These are phyloP conservation scores for Hypsizygus marmoreus DNA, from an alignment of 768 basidiomycete genomes.

Conservation along the genomic window DNA sequence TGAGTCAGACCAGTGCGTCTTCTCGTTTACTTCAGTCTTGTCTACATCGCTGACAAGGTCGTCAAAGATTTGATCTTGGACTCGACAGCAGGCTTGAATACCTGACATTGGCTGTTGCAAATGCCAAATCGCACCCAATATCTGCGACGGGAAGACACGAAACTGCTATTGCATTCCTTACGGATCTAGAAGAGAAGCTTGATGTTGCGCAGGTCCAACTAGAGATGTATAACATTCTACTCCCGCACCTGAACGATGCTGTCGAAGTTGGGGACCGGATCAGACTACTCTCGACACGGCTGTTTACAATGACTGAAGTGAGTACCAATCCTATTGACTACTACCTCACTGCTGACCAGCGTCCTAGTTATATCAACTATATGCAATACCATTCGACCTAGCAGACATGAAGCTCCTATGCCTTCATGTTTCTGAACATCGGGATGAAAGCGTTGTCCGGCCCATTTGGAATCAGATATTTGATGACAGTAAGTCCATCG, in stretches of 20 bases:
- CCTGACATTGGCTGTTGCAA: conserved; percentile 90
- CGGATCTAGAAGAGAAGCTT: conserved; percentile 91
- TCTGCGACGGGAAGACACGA: conserved; percentile 78
- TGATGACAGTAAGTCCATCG: conserved; percentile 59
- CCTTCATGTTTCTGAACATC: conserved; percentile 91
- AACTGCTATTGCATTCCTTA: conserved; percentile 93
- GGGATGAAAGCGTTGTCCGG: conserved; percentile 76
- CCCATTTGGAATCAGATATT: conserved; percentile 91
- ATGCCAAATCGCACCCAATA: conserved; percentile 93
- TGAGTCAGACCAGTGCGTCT: conserved; percentile 76
- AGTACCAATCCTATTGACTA: not conserved
- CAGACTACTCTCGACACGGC: conserved; percentile 51
- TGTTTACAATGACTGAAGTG: conserved; percentile 88
- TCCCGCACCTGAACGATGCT: conserved; percentile 61
- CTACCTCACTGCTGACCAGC: conserved; percentile 12
- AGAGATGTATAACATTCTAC: conserved; percentile 77
- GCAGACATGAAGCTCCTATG: conserved; percentile 85
- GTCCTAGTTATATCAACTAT: conserved; percentile 80
- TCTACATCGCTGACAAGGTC: not conserved
- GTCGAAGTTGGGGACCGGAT: conserved; percentile 66
- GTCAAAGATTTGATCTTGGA: conserved; percentile 59
- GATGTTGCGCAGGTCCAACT: conserved; percentile 97
- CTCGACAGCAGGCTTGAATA: conserved; percentile 85
- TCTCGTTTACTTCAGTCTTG: not conserved
- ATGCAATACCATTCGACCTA: conserved; percentile 85